Evolutionary conservation across 305 asterid species (phyloP).

Genomic region (Solanum hybrid): DNA sequence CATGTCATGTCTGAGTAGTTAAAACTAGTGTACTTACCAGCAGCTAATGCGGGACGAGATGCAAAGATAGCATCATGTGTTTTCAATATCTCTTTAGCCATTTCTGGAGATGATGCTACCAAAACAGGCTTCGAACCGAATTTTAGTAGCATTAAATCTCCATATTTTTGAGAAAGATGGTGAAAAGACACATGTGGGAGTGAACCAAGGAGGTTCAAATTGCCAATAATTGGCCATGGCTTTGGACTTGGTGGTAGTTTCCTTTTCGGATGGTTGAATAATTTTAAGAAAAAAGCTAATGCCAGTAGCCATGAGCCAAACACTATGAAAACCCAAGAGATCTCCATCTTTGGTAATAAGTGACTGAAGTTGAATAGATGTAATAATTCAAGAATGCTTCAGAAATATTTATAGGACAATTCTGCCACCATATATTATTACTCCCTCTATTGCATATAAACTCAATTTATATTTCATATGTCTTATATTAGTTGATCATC

Average conservation of each 20-base stretch:
- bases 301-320: background rate
- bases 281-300: background rate
- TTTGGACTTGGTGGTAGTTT: conserved; percentile 24
- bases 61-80: conserved; percentile 19
- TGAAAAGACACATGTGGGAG: conserved; percentile 23
- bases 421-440: too few relatives aligned
- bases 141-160: conserved; percentile 16
- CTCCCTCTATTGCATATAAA: too few relatives aligned
- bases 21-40: conserved; percentile 7
- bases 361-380: background rate
- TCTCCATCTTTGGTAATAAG: background rate
- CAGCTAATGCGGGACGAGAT: too few relatives aligned
- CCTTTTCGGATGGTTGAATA: background rate
- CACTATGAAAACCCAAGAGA: background rate
- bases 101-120: conserved; percentile 29
- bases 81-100: conserved; percentile 19
- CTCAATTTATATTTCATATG: too few relatives aligned
- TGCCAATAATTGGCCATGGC: conserved; percentile 40
- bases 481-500: too few relatives aligned
- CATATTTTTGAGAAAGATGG: conserved; percentile 22
- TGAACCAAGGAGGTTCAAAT: conserved; percentile 24
- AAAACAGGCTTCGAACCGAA: conserved; percentile 17
- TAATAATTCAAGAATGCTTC: background rate
- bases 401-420: too few relatives aligned
- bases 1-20: conserved; percentile 9